Evolutionary conservation across 805 yeast genomes (phyloP), one percentile per base, ranked within the genome.

Genomic region (Wickerhamomyces bisporus): DNA sequence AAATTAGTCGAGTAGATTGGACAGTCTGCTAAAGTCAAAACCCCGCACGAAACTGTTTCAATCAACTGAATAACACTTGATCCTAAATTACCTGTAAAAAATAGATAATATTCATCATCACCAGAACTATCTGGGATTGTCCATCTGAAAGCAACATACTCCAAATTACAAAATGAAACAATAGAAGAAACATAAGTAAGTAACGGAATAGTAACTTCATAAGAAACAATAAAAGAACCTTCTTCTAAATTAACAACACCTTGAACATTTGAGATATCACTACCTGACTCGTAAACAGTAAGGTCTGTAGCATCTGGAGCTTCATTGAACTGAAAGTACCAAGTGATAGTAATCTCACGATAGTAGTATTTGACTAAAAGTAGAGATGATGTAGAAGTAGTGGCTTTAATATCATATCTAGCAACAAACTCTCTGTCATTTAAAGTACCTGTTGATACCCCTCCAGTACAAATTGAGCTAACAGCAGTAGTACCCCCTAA

Each of bases 1-100:
- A 49, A 26, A 2, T 25, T 30, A 1, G 34, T 19, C 8, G 33
- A 20, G 34, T 43, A 38, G 12, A 26, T 8, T 3, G 36, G 29
- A 31, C 52, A 43, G 18, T 42, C 27, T 3, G 23, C 18, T 16
- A 40, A 29, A 16, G 30, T 33, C 3, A 30, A 3, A 15, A 41
- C 17, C 30, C 36, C 40, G 30, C 54, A 50, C 3, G 20, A n/a
- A n/a, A 24, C 30, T 3, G 6, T 11, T 5, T 34, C 31, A 10
- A 41, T n/a, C 2, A 38, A 6, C 0, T 35, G 18, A 13, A 35
- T 31, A 10, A 49, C 34, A 14, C 30, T 35, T 7, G 48, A 36
- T 5, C 47, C 50, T 6, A 41, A 6, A 26, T 40, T 36, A 33
- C 49, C 52, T 14, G 51, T 47, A 41, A 44, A 50, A 38, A 48